phyloP scores from a whole-genome alignment of 2,329 filamentous ascomycete genomes.

The Epichloe hybrida region DNA sequence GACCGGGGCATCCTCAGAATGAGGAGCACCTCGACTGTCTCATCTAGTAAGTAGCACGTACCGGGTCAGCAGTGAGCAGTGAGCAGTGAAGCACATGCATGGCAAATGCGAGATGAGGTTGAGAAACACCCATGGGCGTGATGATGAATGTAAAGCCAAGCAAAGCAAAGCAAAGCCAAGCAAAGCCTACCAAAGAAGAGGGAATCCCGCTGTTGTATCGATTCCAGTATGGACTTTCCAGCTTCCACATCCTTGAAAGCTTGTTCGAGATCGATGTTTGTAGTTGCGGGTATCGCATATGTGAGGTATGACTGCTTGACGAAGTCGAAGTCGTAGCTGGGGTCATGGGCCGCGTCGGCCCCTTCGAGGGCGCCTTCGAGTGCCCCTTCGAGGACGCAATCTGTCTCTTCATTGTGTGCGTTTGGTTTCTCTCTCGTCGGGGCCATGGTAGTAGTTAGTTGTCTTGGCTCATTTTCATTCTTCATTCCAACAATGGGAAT shows the following conservation, averaged over 20 bases:
- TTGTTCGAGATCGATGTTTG: slow-evolving; percentile 40
- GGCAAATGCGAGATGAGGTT: slow-evolving; percentile 9
- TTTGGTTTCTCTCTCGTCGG: not conserved
- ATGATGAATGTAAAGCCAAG: not conserved
- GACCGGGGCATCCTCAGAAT: slow-evolving; percentile 51
- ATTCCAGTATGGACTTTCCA: slow-evolving; percentile 36
- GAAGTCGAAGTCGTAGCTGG: slow-evolving; percentile 32
- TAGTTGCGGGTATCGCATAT: slow-evolving; percentile 46
- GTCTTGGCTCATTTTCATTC: too few relatives aligned
- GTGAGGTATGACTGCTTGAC: slow-evolving; percentile 45
- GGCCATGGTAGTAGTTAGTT: too few relatives aligned
- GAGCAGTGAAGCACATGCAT: slow-evolving; percentile 11
- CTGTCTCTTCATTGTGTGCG: not conserved
- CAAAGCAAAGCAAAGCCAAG: slow-evolving; percentile 10
- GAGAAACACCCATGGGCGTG: not conserved
- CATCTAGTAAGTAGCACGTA: slow-evolving; percentile 37
- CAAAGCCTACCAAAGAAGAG: slow-evolving; percentile 57
- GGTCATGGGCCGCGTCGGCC: slow-evolving; percentile 10
- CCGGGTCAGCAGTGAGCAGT: slow-evolving; percentile 9
- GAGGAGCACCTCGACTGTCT: slow-evolving; percentile 55
- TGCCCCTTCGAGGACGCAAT: too few relatives aligned
- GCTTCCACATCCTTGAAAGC: slow-evolving; percentile 30
- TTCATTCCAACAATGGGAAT: not conserved
- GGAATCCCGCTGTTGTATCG: slow-evolving; percentile 47
- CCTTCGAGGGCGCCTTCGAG: not conserved